Evolutionary conservation across 169 alveolate genomes (phyloP).

Genomic region (Cryptosporidium bovis): DNA sequence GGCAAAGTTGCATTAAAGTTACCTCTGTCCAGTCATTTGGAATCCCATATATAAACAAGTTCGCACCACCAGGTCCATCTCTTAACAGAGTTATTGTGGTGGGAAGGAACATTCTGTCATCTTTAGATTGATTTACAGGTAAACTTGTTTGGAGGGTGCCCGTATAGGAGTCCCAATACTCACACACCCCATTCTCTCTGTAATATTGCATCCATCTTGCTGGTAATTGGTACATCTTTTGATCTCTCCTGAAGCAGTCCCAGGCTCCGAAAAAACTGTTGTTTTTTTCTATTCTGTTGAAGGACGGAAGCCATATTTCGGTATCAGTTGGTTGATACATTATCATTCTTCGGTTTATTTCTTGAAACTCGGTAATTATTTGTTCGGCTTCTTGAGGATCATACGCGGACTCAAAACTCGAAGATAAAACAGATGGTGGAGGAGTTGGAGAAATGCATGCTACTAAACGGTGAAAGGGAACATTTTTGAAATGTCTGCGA

Average conservation of each 20-base stretch:
- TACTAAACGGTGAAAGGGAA: constrained; percentile 79
- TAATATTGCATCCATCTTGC: constrained; percentile 73
- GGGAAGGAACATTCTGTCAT: constrained; percentile 74
- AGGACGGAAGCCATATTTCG: constrained; percentile 70
- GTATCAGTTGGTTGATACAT: constrained; percentile 66
- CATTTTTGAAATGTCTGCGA: constrained; percentile 78
- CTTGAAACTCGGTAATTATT: constrained; percentile 66
- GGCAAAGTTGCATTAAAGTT: constrained; percentile 79
- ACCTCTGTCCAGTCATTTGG: constrained; percentile 82
- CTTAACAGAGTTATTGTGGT: constrained; percentile 81
- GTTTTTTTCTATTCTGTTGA: constrained; percentile 50
- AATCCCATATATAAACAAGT: constrained; percentile 80
- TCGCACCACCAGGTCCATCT: constrained; percentile 85
- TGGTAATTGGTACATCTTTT: constrained; percentile 55
- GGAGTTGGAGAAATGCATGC: constrained; percentile 80
- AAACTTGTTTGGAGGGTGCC: constrained; percentile 72
- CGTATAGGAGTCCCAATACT: constrained; percentile 70
- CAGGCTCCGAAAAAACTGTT: constrained; percentile 40
- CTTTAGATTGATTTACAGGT: constrained; percentile 44
- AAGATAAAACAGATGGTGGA: constrained; percentile 75
- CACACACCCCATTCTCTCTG: constrained; percentile 69
- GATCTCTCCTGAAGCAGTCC: constrained; percentile 73
- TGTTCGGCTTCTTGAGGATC: constrained; percentile 71
- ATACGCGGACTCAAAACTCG: constrained; percentile 71
- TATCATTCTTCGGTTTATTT: constrained; percentile 46